Evolutionary conservation across 2,329 filamentous ascomycete species (phyloP).

Genomic region (Verticillium albo-atrum): DNA sequence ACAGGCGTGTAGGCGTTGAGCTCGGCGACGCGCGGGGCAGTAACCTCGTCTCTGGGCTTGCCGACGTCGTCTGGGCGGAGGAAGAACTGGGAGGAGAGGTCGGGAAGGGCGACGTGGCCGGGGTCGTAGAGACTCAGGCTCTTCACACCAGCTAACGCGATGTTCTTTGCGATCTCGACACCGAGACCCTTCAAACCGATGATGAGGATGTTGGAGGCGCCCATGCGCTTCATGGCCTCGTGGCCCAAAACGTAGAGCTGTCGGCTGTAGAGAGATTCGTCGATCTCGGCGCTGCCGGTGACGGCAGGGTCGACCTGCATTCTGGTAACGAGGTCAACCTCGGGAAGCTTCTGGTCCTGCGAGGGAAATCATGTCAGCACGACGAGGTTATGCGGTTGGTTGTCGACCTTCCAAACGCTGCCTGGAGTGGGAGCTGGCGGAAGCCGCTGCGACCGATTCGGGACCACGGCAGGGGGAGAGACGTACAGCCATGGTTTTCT

Average conservation of each 20-base stretch:
- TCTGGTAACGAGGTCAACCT: slow-evolving; percentile 58
- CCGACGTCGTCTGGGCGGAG: slow-evolving; percentile 83
- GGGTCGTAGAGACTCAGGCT: slow-evolving; percentile 92
- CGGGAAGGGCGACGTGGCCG: slow-evolving; percentile 73
- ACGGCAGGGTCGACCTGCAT: slow-evolving; percentile 63
- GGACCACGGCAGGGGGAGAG: neutral
- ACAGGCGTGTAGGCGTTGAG: slow-evolving; percentile 96
- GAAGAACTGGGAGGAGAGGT: slow-evolving; percentile 97
- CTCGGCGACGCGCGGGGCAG: slow-evolving; percentile 85
- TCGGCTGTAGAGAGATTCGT: slow-evolving; percentile 69
- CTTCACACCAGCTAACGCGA: slow-evolving; percentile 96
- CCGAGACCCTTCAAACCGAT: slow-evolving; percentile 90
- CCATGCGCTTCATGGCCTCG: slow-evolving; percentile 98
- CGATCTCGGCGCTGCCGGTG: slow-evolving; percentile 55
- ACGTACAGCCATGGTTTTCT: slow-evolving; percentile 60
- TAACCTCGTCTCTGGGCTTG: slow-evolving; percentile 82
- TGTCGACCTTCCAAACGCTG: neutral
- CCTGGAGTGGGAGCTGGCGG: neutral
- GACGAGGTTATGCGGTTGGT: neutral
- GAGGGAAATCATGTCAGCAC: neutral
- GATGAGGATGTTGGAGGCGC: slow-evolving; percentile 88
- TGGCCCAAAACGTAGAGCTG: slow-evolving; percentile 69
- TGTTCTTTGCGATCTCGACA: slow-evolving; percentile 98
- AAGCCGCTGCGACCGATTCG: too few relatives aligned
- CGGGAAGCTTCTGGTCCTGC: slow-evolving; percentile 49